These are phyloP conservation scores for Daldinia vernicosa DNA, from an alignment of 495 filamentous ascomycete genomes.

Conservation along the genomic window DNA sequence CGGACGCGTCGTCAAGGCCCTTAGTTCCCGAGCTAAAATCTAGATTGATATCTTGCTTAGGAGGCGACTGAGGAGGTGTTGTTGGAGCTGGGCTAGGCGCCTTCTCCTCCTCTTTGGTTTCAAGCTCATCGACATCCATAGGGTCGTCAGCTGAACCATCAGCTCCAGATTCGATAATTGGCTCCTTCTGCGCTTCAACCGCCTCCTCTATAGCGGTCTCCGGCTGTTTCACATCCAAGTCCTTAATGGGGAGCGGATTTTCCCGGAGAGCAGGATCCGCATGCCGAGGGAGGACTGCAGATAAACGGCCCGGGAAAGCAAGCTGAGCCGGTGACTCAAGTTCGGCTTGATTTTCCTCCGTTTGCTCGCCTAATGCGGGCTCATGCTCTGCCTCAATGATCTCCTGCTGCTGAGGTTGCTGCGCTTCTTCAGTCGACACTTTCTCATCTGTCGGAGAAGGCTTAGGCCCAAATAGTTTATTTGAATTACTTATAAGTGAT, in stretches of 20 bases:
- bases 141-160: slow-evolving; percentile 47
- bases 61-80: slow-evolving; percentile 47
- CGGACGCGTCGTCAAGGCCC: slow-evolving; percentile 54
- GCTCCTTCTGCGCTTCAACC: slow-evolving; percentile 18
- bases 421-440: slow-evolving; percentile 14
- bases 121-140: slow-evolving; percentile 48
- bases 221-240: slow-evolving; percentile 8
- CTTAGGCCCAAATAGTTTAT: slow-evolving; percentile 22
- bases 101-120: slow-evolving; percentile 21
- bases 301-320: slow-evolving; percentile 60
- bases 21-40: slow-evolving; percentile 50
- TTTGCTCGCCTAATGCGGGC: slow-evolving; percentile 1
- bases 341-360: slow-evolving; percentile 27
- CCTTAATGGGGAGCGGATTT: slow-evolving; percentile 29
- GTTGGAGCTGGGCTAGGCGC: slow-evolving; percentile 29
- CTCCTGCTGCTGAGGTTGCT: slow-evolving; percentile 25
- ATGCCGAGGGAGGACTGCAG: slow-evolving; percentile 59
- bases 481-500: slow-evolving; percentile 1
- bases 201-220: slow-evolving; percentile 10
- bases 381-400: slow-evolving; percentile 34
- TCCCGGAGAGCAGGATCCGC: slow-evolving; percentile 55
- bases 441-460: slow-evolving; percentile 21
- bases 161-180: slow-evolving; percentile 46
- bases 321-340: slow-evolving; percentile 49
- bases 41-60: slow-evolving; percentile 33